Evolutionary conservation across 2,329 filamentous ascomycete genomes (phyloP), one percentile per base, ranked within the genome.

Genomic region (Colletotrichum karsti): DNA sequence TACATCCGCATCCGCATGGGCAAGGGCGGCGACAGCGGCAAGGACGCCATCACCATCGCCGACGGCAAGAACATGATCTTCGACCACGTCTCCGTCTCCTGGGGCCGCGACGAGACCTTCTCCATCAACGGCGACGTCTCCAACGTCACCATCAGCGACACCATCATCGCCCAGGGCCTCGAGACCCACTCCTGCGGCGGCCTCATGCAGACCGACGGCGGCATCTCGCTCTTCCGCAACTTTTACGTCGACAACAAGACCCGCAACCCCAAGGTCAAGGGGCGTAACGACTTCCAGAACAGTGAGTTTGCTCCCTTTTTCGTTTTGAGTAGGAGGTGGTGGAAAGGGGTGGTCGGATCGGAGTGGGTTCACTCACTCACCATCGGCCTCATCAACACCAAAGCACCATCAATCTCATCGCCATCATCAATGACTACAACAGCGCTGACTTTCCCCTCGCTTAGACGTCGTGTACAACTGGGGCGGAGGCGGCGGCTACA

Each of bases 211-310:
- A 85, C 84, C 2, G 77, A 84, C 24, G 82, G 82, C 8, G 84
- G 84, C 80, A 15, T 78, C 86, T 64, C 60, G 4, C 46, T 67
- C 13, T 87, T 87, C 74, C 78, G 85, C 4, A 88, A 88, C 71
- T 73, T 88, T 33, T 88, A 87, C 73, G 84, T 87, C 61, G 85
- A 87, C 69, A 88, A 86, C 70, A 87, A 88, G 73, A 88, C 85
- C 9, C 80, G 86, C 2, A 87, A 88, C 66, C 85, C 86, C 1
- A 87, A 87, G 67, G 84, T 87, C 54, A 88, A 88, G 73, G 85
- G 85, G 1, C 81, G 84, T 3, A 88, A 87, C 24, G 85, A 88
- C 71, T 88, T 87, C 61, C 80, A 80, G 65, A 83, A 83, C 66
- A 83, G 42, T 50, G 20, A 58, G 55, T n/a, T 2, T 15, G 7